A percentile compares a stretch with the other conserved stretches of the same genome.
These are phyloP conservation scores for Exophiala calicioides DNA, from an alignment of 2,329 filamentous ascomycete genomes.

Conservation along the genomic window DNA sequence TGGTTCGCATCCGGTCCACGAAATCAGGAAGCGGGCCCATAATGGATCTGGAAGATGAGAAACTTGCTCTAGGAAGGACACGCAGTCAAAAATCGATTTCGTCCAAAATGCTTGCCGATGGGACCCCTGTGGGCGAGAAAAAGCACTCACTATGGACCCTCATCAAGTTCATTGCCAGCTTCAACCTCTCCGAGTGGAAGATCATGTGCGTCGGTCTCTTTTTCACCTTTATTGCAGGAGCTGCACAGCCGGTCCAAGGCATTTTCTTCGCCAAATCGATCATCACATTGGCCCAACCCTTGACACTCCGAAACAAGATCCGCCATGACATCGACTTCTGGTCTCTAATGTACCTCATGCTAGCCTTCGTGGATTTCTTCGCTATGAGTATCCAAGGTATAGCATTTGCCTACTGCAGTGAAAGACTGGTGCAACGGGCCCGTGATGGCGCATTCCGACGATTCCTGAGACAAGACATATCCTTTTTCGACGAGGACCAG, in stretches of 20 bases:
- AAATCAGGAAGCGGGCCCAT: slow-evolving; percentile 32
- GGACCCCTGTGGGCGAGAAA: slow-evolving; percentile 50
- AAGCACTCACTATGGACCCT: slow-evolving; percentile 73
- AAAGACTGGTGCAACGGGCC: slow-evolving; percentile 78
- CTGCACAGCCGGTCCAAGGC: slow-evolving; percentile 73
- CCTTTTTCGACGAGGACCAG: slow-evolving; percentile 86
- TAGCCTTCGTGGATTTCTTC: slow-evolving; percentile 72
- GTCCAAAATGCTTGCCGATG: slow-evolving; percentile 66
- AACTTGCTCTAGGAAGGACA: slow-evolving; percentile 42
- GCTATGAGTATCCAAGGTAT: slow-evolving; percentile 69
- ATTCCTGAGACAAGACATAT: slow-evolving; percentile 89
- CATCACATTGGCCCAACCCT: slow-evolving; percentile 64
- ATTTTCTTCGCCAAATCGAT: slow-evolving; percentile 92
- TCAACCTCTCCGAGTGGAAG: slow-evolving; percentile 72
- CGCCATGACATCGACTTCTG: slow-evolving; percentile 78
- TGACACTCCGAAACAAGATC: slow-evolving; percentile 52
- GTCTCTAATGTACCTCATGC: slow-evolving; percentile 84
- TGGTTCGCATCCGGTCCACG: slow-evolving; percentile 38
- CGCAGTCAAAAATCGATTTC: slow-evolving; percentile 61
- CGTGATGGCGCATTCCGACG: slow-evolving; percentile 79
- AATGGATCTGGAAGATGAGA: slow-evolving; percentile 37
- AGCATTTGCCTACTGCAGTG: slow-evolving; percentile 81
- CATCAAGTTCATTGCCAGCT: slow-evolving; percentile 75
- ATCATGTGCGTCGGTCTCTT: slow-evolving; percentile 72
- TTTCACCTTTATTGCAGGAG: slow-evolving; percentile 75